phyloP scores from a whole-genome alignment of 495 filamentous ascomycete genomes.

The Tuber magnatum region DNA sequence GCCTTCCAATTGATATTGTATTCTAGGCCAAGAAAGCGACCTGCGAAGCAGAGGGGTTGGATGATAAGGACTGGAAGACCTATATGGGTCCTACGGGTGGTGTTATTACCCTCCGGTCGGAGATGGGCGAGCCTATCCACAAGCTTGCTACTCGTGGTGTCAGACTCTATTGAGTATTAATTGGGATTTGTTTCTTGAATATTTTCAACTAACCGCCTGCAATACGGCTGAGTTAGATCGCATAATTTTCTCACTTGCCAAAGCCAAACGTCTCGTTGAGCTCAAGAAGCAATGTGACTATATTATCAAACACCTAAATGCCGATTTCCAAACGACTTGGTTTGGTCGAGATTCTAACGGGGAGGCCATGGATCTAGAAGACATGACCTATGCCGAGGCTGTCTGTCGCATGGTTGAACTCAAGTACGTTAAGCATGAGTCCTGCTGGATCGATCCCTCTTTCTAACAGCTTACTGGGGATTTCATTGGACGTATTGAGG shows the following conservation, averaged over 20 bases:
- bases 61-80: conserved; percentile 87
- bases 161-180: conserved; percentile 59
- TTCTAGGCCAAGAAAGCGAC: conserved; percentile 80
- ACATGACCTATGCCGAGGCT: conserved; percentile 96
- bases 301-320: conserved; percentile 96
- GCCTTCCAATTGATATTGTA: conserved; percentile 11
- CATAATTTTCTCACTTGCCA: conserved; percentile 93
- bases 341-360: conserved; percentile 82
- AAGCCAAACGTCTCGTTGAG: conserved; percentile 84
- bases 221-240: conserved; percentile 88
- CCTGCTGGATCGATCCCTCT: conserved; percentile 86
- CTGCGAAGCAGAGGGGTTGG: conserved; percentile 77
- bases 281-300: conserved; percentile 86
- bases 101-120: conserved; percentile 91
- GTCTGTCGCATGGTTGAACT: conserved; percentile 90
- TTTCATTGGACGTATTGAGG: conserved; percentile 92
- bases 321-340: conserved; percentile 98
- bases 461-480: conserved; percentile 76
- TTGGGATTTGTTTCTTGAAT: not conserved
- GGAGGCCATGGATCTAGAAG: conserved; percentile 84
- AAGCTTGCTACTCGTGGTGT: conserved; percentile 95
- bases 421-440: conserved; percentile 90
- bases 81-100: conserved; percentile 88
- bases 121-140: conserved; percentile 99
- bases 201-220: not conserved